Base-by-base conservation (phyloP, 1,139 yeast genomes). In the Spathaspora jeffriesii region DNA sequence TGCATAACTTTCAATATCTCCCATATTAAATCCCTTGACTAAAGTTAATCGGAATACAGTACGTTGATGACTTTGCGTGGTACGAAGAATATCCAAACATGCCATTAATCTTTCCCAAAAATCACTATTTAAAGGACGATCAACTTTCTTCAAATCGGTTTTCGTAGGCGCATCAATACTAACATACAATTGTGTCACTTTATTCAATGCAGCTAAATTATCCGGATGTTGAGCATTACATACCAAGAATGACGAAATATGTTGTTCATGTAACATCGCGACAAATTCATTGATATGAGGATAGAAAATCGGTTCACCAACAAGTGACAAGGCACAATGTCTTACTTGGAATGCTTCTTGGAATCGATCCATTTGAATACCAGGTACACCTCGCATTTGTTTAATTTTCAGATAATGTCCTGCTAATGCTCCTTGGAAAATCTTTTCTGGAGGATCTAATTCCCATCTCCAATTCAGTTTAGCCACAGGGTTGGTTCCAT, bases 211-310 rank as follows among this genome's bases (percentile, higher is more conserved):
- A 21, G 80, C 83, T 53, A 91, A 73, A 52, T 90, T 86, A 50
- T 85, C 92, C 2, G 97, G 97, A 66, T 91, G 97, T 68, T 91
- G 97, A 9, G 97, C 97, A 64, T 91, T 91, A 70, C 97, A 91
- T 14, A 91, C 97, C 60, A 91, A 75, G 66, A 91, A 91, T 47
- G 96, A 85, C 2, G 96, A 87, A 43, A 91, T 91, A 43, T 79
- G 85, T 59, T 82, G 78, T 38, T 80, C 85, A 60, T 91, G 97
- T 47, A 92, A 72, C 84, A 91, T 79, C 6, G 77, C 81, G 37
- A 90, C 82, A 61, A 91, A 91, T 62, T 85, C 90, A 63, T 88
- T 90, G 63, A 91, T 91, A 60, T 91, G 83, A 2, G 97, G 97
- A 62, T 91, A 90, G 63, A 91, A 88, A 46, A 91, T 91, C 1